phyloP scores from a whole-genome alignment of 2,329 filamentous ascomycete species.

The Ophiostoma ips region DNA sequence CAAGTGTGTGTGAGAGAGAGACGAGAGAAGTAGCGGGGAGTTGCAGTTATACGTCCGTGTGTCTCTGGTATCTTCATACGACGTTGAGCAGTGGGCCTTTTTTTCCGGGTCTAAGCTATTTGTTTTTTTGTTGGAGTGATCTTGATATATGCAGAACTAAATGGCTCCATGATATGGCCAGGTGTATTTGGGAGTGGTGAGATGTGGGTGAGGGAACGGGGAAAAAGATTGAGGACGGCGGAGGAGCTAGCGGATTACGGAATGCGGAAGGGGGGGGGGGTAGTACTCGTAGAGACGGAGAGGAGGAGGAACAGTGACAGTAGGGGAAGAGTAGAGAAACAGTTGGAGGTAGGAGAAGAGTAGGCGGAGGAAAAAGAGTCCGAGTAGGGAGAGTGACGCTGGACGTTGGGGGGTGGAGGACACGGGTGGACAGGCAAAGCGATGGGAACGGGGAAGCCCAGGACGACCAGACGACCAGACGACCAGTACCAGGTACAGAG shows the following conservation, averaged over 20 bases:
- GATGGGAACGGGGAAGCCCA: too few relatives aligned
- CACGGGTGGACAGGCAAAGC: too few relatives aligned
- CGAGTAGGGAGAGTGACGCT: neutral
- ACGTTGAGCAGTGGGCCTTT: neutral
- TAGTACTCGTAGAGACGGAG: too few relatives aligned
- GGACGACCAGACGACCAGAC: too few relatives aligned
- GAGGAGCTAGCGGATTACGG: too few relatives aligned
- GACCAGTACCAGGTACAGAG: too few relatives aligned
- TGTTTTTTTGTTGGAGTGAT: neutral
- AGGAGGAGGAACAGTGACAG: too few relatives aligned
- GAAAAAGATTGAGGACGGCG: too few relatives aligned
- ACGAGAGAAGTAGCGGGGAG: neutral
- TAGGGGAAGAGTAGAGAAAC: too few relatives aligned
- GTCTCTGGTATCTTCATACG: neutral
- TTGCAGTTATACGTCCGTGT: neutral
- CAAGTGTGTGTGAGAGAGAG: too few relatives aligned
- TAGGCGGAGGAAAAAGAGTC: neutral
- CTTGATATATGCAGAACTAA: neutral
- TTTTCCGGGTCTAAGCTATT: neutral
- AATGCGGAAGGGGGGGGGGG: too few relatives aligned
- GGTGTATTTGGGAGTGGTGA: neutral
- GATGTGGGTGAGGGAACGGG: neutral
- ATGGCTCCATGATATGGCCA: slow-evolving; percentile 3
- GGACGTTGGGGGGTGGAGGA: too few relatives aligned
- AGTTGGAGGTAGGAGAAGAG: neutral